Base-by-base conservation (phyloP, 345 rosid genomes). In the Linum trigynum region DNA sequence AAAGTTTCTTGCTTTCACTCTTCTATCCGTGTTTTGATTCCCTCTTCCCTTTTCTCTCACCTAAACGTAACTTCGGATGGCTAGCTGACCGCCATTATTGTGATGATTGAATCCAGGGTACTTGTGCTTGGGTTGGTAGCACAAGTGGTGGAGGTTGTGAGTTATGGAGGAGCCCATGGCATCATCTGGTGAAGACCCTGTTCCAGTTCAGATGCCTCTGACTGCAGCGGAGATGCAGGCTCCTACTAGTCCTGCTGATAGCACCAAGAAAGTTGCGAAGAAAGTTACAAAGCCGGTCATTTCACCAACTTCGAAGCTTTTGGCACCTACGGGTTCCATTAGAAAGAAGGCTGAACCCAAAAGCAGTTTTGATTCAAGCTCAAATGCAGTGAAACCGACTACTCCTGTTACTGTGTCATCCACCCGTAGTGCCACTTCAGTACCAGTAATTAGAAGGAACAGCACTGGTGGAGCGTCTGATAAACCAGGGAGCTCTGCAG, bases 381-480 rank as follows among this genome's bases (percentile, higher is more conserved):
- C 84, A 3, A 74, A 77, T 61, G 65, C 79, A 42, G 65, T 79
- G 15, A 88, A 78, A 72, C 71, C 89, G 39, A 73, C 83, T 7
- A 67, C 72, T 7, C 72, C 84, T 67, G 80, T 77, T 63, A 67
- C 71, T 7, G 72, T 84, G 66, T 80, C 79, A 57, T 79, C 84
- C 16, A 66, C 75, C 56, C 68, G 83, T 42, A 69, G 66, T 67
- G 74, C 84, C 4, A 76, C 66, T 71, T 78, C 89, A 41, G 82
- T 75, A 67, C 86, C 91, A 3, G 81, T 65, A 7, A 35, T 77
- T 9, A 85, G 97, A 77, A 78, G 96, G 72, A 90, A 83, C 68
- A 94, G 97, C 75, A 90, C 96, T 5, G 99, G 99, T 63, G 96
- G 97, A 59, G 69, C 86, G 72, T 42, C 81, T 14, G 87, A 81